These are phyloP conservation scores for Cladorrhinum sp. DNA, from an alignment of 2,329 filamentous ascomycete genomes.

Conservation along the genomic window DNA sequence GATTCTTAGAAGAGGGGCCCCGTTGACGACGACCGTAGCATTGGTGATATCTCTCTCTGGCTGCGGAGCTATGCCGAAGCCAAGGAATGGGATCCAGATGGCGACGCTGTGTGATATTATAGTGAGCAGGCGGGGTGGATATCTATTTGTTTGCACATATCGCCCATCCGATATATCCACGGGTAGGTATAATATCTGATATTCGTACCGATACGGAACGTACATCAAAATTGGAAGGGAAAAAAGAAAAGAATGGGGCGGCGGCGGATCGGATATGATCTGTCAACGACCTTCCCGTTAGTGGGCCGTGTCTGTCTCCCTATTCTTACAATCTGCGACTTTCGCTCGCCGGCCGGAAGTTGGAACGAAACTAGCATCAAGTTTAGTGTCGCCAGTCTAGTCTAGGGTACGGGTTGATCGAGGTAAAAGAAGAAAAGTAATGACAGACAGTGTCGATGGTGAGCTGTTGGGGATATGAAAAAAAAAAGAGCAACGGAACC, in stretches of 20 bases:
- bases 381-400: no score
- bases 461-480: not conserved
- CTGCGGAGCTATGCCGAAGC: constrained; percentile 3
- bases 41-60: constrained; percentile 10
- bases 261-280: not conserved
- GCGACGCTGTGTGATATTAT: not conserved
- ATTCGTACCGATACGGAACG: not conserved
- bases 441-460: not conserved
- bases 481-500: not conserved
- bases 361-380: not conserved
- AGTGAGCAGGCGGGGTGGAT: not conserved
- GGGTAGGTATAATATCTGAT: not conserved
- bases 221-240: not conserved
- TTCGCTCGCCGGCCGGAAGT: not conserved
- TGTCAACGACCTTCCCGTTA: not conserved
- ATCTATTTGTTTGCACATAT: not conserved
- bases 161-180: not conserved
- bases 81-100: not conserved
- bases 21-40: constrained; percentile 11
- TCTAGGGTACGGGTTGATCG: not conserved
- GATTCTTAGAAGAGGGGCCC: not conserved
- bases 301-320: not conserved
- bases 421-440: not conserved
- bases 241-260: not conserved
- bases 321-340: not conserved